Conservation (phyloP, 1,284 basidiomycete genomes). For the Stygiomarasmius scandens region DNA sequence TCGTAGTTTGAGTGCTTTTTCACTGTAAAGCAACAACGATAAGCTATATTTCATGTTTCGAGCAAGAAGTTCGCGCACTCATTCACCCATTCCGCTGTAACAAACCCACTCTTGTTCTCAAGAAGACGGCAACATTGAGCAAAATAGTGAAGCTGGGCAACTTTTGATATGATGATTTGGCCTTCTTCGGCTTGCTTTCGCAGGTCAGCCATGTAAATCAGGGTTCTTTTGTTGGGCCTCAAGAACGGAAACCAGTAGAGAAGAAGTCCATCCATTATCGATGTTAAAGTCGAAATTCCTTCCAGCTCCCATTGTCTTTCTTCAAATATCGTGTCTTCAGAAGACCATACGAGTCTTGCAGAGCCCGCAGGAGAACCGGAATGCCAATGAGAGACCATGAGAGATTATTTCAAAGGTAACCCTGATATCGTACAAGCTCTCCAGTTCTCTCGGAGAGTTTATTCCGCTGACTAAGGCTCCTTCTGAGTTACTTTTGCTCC, state of each 20-base stretch:
- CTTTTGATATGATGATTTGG: background rate
- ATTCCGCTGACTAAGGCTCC: no score
- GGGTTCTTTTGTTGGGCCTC: background rate
- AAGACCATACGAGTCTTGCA: background rate
- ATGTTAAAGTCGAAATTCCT: background rate
- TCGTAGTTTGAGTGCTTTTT: background rate
- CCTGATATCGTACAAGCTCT: no score
- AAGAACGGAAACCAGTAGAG: background rate
- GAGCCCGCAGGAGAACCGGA: background rate
- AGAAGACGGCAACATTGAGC: background rate
- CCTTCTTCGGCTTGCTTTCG: background rate
- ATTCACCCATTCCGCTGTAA: background rate
- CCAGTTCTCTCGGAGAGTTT: no score
- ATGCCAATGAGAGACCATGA: background rate
- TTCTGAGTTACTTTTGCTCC: no score
- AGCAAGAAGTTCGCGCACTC: background rate
- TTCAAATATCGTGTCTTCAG: background rate
- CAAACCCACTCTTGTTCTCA: background rate
- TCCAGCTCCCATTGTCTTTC: background rate
- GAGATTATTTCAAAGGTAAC: background rate
- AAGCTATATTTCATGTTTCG: background rate
- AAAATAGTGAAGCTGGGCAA: background rate
- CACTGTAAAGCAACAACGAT: background rate
- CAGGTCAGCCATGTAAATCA: background rate
- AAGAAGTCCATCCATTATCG: background rate